Percentiles rank a stretch among this genome's conserved stretches.
Conservation (phyloP, 208 protist genomes). For the Endotrypanum monterogeii region DNA sequence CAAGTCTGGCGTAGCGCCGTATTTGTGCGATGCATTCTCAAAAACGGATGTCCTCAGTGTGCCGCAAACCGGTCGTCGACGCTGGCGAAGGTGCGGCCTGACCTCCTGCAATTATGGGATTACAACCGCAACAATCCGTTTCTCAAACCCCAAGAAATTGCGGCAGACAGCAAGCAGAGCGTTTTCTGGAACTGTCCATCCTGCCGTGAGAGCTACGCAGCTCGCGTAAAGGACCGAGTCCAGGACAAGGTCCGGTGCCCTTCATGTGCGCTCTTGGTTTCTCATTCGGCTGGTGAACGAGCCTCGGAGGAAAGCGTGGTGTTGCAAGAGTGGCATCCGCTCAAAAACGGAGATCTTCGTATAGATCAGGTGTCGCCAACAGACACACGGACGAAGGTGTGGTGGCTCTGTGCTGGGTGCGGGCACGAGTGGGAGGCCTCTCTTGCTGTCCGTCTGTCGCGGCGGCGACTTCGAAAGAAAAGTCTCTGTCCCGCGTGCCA, state of each 20-base stretch:
- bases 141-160: constrained; percentile 40
- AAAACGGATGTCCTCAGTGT: constrained; percentile 69
- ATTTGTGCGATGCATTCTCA: constrained; percentile 73
- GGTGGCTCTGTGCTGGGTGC: constrained; percentile 80
- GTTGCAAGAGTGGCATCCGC: constrained; percentile 79
- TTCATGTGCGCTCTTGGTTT: constrained; percentile 44
- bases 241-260: constrained; percentile 60
- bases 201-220: constrained; percentile 58
- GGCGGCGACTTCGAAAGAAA: constrained; percentile 23
- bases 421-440: constrained; percentile 79
- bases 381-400: constrained; percentile 67
- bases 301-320: constrained; percentile 41
- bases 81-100: constrained; percentile 38
- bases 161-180: constrained; percentile 41
- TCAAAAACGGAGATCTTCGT: constrained; percentile 83
- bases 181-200: constrained; percentile 60
- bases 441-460: constrained; percentile 50
- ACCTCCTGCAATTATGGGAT: constrained; percentile 67
- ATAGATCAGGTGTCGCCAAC: constrained; percentile 51
- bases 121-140: constrained; percentile 70
- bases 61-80: constrained; percentile 28
- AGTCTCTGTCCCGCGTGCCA: constrained; percentile 60
- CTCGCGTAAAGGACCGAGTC: constrained; percentile 69
- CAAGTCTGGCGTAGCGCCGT: constrained; percentile 61
- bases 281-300: constrained; percentile 33